Percentiles rank a stretch among this genome's conserved stretches.
phyloP scores from a whole-genome alignment of 129 eudicot genomes.

The Centrapalus pauciflorus region DNA sequence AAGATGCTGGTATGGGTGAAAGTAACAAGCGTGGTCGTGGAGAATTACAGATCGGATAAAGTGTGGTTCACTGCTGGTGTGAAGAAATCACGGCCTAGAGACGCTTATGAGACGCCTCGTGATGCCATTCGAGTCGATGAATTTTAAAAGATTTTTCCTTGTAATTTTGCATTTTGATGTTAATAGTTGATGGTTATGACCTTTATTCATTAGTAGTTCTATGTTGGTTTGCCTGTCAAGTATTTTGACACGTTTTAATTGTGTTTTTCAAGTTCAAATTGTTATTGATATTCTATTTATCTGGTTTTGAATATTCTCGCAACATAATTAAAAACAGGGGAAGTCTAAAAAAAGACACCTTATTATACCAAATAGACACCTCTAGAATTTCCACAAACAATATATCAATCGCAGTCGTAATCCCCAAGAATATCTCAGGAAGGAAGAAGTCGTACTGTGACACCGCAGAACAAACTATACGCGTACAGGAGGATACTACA shows the following conservation, averaged over 20 bases:
- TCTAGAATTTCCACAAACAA: too few relatives aligned
- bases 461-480: too few relatives aligned
- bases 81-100: slow-evolving; percentile 68
- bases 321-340: too few relatives aligned
- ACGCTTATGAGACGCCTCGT: slow-evolving; percentile 57
- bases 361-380: too few relatives aligned
- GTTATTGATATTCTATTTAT: background rate
- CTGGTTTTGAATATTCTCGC: too few relatives aligned
- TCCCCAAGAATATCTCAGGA: too few relatives aligned
- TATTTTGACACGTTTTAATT: background rate
- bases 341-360: too few relatives aligned
- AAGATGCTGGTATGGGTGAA: slow-evolving; percentile 80
- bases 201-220: slow-evolving; percentile 24
- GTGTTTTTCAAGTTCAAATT: background rate
- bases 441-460: too few relatives aligned
- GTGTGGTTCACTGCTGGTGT: slow-evolving; percentile 79
- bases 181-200: slow-evolving; percentile 27
- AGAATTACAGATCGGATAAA: slow-evolving; percentile 65
- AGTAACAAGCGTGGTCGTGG: slow-evolving; percentile 55
- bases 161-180: slow-evolving; percentile 13
- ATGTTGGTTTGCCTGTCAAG: background rate
- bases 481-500: too few relatives aligned
- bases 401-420: too few relatives aligned
- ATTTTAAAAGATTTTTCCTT: slow-evolving; percentile 18
- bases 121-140: slow-evolving; percentile 59